Evolutionary conservation across 2,329 filamentous ascomycete species (phyloP).

Genomic region (Ophiostoma australiae): DNA sequence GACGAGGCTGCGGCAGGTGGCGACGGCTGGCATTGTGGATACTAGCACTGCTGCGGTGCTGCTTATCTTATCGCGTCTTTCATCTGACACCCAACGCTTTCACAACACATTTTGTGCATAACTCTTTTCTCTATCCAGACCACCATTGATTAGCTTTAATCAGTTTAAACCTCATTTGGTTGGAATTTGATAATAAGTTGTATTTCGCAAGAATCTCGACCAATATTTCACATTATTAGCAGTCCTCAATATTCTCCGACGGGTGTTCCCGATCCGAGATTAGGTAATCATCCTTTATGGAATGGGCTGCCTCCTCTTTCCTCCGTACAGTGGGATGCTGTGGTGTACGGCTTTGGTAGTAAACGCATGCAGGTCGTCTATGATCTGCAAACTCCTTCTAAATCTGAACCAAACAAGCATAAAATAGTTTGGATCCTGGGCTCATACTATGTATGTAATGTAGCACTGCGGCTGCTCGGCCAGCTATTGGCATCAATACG

Average conservation of each 20-base stretch:
- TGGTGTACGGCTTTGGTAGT: background rate
- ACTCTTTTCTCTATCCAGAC: background rate
- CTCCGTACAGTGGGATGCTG: background rate
- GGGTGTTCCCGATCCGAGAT: background rate
- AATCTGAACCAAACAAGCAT: background rate
- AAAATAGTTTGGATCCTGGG: too few species aligned
- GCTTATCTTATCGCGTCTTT: background rate
- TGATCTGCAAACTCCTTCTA: background rate
- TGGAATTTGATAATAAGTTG: background rate
- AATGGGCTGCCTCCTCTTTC: conserved; percentile 10
- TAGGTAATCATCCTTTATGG: background rate
- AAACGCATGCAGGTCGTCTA: background rate
- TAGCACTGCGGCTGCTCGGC: background rate
- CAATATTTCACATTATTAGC: background rate
- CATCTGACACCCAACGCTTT: background rate
- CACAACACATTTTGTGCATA: background rate
- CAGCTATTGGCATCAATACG: background rate
- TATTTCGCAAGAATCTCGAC: background rate
- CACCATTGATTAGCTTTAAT: background rate
- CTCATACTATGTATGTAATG: too few species aligned
- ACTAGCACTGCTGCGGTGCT: background rate
- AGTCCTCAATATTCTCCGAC: background rate
- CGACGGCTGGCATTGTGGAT: background rate
- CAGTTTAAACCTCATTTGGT: too few species aligned
- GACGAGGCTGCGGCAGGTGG: conserved; percentile 8